phyloP scores from a whole-genome alignment of 1,139 yeast genomes.

The Meyerozyma carpophila region DNA sequence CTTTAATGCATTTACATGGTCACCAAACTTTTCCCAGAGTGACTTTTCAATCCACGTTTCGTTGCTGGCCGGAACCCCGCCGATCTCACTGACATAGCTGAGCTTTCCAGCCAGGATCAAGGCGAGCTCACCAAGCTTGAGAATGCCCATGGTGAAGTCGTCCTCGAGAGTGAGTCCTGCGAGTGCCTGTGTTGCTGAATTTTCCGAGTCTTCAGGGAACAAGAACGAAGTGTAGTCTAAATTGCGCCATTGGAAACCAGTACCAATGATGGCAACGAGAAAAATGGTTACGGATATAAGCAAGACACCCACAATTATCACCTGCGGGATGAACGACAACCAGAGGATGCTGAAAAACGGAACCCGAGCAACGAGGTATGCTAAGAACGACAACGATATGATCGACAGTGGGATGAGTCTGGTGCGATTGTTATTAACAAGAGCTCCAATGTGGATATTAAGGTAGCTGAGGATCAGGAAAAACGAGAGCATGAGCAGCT shows the following conservation, averaged over 20 bases:
- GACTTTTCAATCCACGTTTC: slow-evolving; percentile 57
- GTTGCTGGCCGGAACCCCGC: slow-evolving; percentile 41
- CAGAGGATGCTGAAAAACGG: slow-evolving; percentile 52
- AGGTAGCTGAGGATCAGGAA: slow-evolving; percentile 53
- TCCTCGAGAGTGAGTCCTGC: slow-evolving; percentile 37
- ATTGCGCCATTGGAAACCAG: slow-evolving; percentile 44
- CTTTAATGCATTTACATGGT: neutral
- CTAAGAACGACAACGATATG: slow-evolving; percentile 46
- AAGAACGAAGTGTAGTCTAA: slow-evolving; percentile 47
- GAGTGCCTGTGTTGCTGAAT: slow-evolving; percentile 23
- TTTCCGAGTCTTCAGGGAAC: slow-evolving; percentile 26
- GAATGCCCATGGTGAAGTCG: slow-evolving; percentile 60
- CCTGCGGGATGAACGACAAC: slow-evolving; percentile 57
- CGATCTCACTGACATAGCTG: slow-evolving; percentile 58
- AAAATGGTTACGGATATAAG: slow-evolving; percentile 48
- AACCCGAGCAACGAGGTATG: slow-evolving; percentile 22
- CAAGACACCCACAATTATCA: slow-evolving; percentile 46
- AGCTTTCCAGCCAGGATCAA: slow-evolving; percentile 63
- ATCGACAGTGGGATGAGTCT: slow-evolving; percentile 59
- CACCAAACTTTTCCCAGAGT: slow-evolving; percentile 16
- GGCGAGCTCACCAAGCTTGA: slow-evolving; percentile 57
- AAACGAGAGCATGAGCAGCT: slow-evolving; percentile 45
- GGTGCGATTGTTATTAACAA: slow-evolving; percentile 46
- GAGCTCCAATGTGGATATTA: slow-evolving; percentile 53
- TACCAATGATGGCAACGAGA: slow-evolving; percentile 51